Evolutionary conservation across 495 filamentous ascomycete species (phyloP).

Genomic region (Xylaria castorea): DNA sequence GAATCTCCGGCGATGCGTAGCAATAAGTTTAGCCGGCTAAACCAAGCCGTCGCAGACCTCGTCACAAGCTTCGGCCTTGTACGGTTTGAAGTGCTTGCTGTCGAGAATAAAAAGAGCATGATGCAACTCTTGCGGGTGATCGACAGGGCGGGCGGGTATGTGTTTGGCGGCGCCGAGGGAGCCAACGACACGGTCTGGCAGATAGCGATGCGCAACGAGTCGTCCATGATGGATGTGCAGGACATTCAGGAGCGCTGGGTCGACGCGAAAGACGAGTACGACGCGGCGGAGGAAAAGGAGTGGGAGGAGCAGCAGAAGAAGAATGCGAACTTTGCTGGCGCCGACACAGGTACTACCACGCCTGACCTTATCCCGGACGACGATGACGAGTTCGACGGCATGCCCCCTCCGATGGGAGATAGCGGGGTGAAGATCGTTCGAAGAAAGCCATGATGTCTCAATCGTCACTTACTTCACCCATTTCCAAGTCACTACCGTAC

Average conservation of each 20-base stretch:
- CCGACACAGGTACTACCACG: constrained; percentile 29
- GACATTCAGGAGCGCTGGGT: constrained; percentile 97
- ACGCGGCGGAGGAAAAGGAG: constrained; percentile 76
- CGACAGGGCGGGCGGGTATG: constrained; percentile 91
- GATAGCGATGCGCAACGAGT: constrained; percentile 87
- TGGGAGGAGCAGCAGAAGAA: constrained; percentile 64
- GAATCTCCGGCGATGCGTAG: constrained; percentile 62
- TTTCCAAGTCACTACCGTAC: constrained; percentile 59
- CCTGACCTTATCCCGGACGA: constrained; percentile 42
- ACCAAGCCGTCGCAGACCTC: constrained; percentile 83
- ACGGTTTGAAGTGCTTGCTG: constrained; percentile 88
- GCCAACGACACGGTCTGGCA: constrained; percentile 95
- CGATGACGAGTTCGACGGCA: constrained; percentile 45
- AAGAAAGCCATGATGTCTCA: constrained; percentile 50
- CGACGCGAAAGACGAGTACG: constrained; percentile 85
- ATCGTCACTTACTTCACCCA: constrained; percentile 48
- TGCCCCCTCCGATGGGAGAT: constrained; percentile 39
- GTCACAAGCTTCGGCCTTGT: constrained; percentile 90
- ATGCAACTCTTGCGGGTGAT: constrained; percentile 85
- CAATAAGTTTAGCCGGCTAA: constrained; percentile 79
- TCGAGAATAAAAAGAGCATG: constrained; percentile 96
- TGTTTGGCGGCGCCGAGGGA: constrained; percentile 88
- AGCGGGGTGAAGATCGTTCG: constrained; percentile 51
- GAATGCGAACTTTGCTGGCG: constrained; percentile 37
- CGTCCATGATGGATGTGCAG: constrained; percentile 75